Base-by-base conservation (phyloP, 2,329 filamentous ascomycete species). In the Cryphonectria carpinicola region DNA sequence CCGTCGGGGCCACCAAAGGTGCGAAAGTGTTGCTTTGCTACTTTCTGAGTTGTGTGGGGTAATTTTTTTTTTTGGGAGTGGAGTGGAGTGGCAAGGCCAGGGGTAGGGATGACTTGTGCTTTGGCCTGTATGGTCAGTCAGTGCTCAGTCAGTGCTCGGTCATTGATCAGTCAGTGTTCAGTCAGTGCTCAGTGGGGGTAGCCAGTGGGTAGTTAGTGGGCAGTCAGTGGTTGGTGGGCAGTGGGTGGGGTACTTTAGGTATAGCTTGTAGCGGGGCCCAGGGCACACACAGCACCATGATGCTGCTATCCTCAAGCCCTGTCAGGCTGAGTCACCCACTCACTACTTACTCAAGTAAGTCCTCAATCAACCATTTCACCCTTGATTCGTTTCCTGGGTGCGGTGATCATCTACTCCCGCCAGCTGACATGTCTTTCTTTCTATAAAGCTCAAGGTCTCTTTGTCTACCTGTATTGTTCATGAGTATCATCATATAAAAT, bases 61-160 rank as follows among this genome's bases (percentile, higher is more conserved):
- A 69, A 66, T 69, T 56, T 71, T 71, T 28, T 71, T 28, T 71
- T 69, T 63, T 35, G 25, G 46, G 49, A 41, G 67, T 37, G 56
- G 52, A 56, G 52, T 28, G 67, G 58, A 60, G 67, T 69, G 67
- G 62, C 62, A 37, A 66, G 6, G 43, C 32, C 43, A 35, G 17
- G 17, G 8, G 56, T 67, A 25, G 32, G 32, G 41, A 14, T 37
- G 62, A 28, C 25, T n/a, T 17, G 11, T 49, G 62, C 41, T 49
- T 49, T 19, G n/a, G 14, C 11, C 19, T 10, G 22, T 17, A 6
- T 39, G 61, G 52, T 4, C n/a, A 28, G 1, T 2, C 52, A 28
- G n/a, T 52, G 52, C n/a, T 28, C 52, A 49, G 46, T 46, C 17
- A 46, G 43, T 46, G 43, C 11, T 43, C 41, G 14, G 41, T n/a